phyloP scores from a whole-genome alignment of 108 stramenopile genomes.

The Parietichytrium sp. region DNA sequence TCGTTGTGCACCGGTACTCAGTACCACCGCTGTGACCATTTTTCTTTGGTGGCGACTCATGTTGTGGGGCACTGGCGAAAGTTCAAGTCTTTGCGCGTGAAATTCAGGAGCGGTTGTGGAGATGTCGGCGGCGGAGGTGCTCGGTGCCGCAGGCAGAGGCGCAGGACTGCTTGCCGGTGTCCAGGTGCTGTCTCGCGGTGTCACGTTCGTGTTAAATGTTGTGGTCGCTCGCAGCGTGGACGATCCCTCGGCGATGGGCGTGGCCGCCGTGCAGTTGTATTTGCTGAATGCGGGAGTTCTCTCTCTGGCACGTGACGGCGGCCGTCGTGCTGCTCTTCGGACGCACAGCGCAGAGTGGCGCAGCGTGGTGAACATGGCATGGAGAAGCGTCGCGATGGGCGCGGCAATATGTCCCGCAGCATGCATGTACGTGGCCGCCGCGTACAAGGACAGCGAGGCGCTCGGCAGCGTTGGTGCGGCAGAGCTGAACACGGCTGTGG shows the following conservation, averaged over 20 bases:
- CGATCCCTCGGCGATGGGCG: conserved; percentile 19
- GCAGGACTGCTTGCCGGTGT: not conserved
- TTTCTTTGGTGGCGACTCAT: too few relatives aligned
- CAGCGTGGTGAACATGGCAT: conserved; percentile 2
- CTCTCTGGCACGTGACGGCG: conserved; percentile 27
- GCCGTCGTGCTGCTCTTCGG: not conserved
- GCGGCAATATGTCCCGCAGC: not conserved
- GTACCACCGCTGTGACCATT: too few relatives aligned
- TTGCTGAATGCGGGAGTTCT: conserved; percentile 19
- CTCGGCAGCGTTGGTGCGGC: not conserved
- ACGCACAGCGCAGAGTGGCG: not conserved
- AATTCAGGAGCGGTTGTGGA: too few relatives aligned
- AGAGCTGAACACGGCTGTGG: not conserved
- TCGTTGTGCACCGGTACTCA: too few relatives aligned
- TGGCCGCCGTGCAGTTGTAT: conserved; percentile 18
- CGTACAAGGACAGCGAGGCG: not conserved
- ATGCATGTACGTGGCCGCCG: conserved; percentile 5
- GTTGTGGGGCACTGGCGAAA: too few relatives aligned
- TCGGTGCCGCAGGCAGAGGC: not conserved
- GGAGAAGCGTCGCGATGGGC: not conserved
- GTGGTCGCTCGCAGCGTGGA: not conserved
- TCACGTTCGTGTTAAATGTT: conserved; percentile 28
- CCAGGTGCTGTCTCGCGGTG: conserved; percentile 7
- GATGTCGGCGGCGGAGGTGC: too few relatives aligned
- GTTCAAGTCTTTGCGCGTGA: too few relatives aligned